Evolutionary conservation across 768 basidiomycete genomes (phyloP).

Genomic region (Cyclocybe cylindracea): DNA sequence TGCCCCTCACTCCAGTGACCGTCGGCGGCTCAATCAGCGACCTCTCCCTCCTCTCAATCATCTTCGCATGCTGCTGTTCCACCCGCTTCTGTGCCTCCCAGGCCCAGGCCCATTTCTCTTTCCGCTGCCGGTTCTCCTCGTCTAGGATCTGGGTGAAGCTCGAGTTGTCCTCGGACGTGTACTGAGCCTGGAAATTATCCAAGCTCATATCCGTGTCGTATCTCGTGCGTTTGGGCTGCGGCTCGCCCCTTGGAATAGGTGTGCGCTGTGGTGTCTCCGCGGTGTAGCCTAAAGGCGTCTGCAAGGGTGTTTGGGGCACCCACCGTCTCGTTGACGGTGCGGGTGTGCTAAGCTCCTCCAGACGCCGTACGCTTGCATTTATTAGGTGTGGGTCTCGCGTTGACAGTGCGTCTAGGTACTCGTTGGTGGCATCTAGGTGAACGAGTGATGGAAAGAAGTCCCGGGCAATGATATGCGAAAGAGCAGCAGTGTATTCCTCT

Average conservation of each 20-base stretch:
- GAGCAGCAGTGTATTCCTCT: slow-evolving; percentile 90
- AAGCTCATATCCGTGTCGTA: slow-evolving; percentile 67
- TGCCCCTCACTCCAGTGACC: slow-evolving; percentile 66
- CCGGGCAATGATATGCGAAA: slow-evolving; percentile 91
- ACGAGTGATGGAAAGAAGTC: slow-evolving; percentile 97
- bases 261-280: slow-evolving; percentile 67
- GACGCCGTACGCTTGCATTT: slow-evolving; percentile 69
- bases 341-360: slow-evolving; percentile 61
- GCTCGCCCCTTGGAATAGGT: slow-evolving; percentile 30
- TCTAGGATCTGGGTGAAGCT: slow-evolving; percentile 93
- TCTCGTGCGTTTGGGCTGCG: slow-evolving; percentile 54
- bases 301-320: slow-evolving; percentile 47
- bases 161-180: slow-evolving; percentile 97
- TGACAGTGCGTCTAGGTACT: slow-evolving; percentile 78
- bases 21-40: slow-evolving; percentile 71
- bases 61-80: slow-evolving; percentile 61
- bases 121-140: slow-evolving; percentile 81
- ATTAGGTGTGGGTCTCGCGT: slow-evolving; percentile 80
- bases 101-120: slow-evolving; percentile 88
- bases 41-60: slow-evolving; percentile 67
- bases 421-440: slow-evolving; percentile 86
- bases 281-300: slow-evolving; percentile 64
- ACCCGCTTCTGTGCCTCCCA: slow-evolving; percentile 90
- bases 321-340: slow-evolving; percentile 28
- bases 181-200: slow-evolving; percentile 86